Base-by-base conservation (phyloP, 2,329 filamentous ascomycete genomes). In the Seiridium cupressi region DNA sequence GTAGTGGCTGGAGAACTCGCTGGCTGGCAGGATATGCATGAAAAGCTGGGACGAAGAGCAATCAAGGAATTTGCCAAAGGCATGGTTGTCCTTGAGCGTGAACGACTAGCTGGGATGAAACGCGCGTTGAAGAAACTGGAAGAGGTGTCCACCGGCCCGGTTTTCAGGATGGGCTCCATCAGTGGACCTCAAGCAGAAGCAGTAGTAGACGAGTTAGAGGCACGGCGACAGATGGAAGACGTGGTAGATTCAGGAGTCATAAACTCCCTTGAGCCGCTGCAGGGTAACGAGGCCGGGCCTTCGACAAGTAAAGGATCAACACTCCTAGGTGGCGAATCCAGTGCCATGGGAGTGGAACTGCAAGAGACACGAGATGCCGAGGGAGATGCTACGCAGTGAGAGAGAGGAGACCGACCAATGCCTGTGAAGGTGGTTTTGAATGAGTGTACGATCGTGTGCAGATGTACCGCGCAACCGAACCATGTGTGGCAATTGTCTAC, bases 1-100 rank as follows among this genome's bases (percentile, higher is more conserved):
- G 92, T 94, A 11, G 94, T 98, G 32, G 94, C 96, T 5, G 84
- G 87, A 1, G 95, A 99, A 77, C 75, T 99, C 59, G 95, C 95
- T 0, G 93, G 91, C 13, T 99, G 95, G 92, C 93, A 97, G 70
- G 92, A 96, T 46, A 86, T 93, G 78, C 88, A 96, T 69, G 91
- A 92, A 65, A 86, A 85, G 68, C 87, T 91, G 77, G 93, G 91
- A 1, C 81, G 88, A 62, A 84, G 84, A 61, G 91, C 92, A 35
- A 84, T 97, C 62, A 86, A 83, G 65, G 87, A 92, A 51, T 85
- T 96, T 66, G 94, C 91, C 18, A 84, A 82, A 69, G 86, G 86
- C 38, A 93, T 93, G 84, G 80, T 98, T 34, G 85, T 97, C 3
- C 83, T 85, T 57, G 95, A 99, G 77, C 85, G 84, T 65, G 90